These are phyloP conservation scores for Ceratobasidium sp. DNA, from an alignment of 1,284 basidiomycete species.

Conservation along the genomic window DNA sequence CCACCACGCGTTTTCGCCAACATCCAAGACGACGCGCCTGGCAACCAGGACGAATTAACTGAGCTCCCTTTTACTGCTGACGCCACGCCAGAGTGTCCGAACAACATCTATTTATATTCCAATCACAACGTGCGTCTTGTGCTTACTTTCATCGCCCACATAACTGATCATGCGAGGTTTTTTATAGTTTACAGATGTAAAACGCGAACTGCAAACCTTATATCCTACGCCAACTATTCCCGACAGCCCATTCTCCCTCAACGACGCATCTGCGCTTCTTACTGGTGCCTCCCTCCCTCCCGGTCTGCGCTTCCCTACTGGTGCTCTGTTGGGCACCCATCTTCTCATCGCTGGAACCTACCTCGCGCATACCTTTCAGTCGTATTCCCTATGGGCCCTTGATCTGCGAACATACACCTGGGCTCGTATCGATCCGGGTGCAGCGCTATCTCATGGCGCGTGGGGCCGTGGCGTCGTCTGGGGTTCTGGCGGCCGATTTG, in stretches of 20 bases:
- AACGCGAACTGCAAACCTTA: constrained; percentile 89
- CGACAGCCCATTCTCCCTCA: constrained; percentile 73
- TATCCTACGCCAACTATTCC: constrained; percentile 68
- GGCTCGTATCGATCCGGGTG: constrained; percentile 85
- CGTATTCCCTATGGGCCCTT: constrained; percentile 90
- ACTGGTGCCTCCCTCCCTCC: constrained; percentile 79
- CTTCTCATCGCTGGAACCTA: constrained; percentile 91
- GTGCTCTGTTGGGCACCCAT: constrained; percentile 86
- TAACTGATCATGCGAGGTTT: constrained; percentile 45
- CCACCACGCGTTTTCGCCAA: constrained; percentile 55
- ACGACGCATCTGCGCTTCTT: constrained; percentile 80
- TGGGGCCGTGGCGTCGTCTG: constrained; percentile 91
- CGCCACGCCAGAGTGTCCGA: constrained; percentile 77
- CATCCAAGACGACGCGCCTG: constrained; percentile 39
- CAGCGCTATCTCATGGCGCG: constrained; percentile 79
- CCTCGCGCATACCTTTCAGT: constrained; percentile 87
- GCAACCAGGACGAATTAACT: constrained; percentile 55
- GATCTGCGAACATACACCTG: constrained; percentile 83
- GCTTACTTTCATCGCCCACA: background rate
- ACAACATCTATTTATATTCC: constrained; percentile 82
- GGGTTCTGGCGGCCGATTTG: constrained; percentile 79
- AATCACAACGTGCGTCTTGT: constrained; percentile 81
- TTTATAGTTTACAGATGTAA: constrained; percentile 90
- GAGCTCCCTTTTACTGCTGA: constrained; percentile 78
- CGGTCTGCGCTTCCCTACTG: constrained; percentile 92